phyloP scores from a whole-genome alignment of 192 early-diverging fungal genomes.

The Podila clonocystis region DNA sequence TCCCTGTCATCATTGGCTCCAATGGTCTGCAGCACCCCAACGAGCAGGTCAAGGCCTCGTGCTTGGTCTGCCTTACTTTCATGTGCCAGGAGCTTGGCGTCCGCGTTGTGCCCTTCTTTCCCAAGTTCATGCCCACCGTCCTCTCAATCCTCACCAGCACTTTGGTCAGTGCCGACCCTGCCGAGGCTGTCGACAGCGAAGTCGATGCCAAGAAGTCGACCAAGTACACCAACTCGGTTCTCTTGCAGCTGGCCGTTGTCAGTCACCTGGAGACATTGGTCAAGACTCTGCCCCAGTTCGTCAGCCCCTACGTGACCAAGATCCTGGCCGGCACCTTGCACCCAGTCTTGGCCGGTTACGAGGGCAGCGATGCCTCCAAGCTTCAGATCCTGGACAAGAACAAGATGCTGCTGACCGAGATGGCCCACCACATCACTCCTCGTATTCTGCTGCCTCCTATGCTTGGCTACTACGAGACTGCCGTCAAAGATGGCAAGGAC shows the following conservation, averaged over 20 bases:
- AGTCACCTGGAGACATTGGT: slow-evolving; percentile 66
- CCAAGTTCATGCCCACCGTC: slow-evolving; percentile 85
- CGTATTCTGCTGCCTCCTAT: slow-evolving; percentile 73
- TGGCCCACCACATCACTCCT: slow-evolving; percentile 68
- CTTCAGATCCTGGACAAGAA: slow-evolving; percentile 55
- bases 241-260: slow-evolving; percentile 66
- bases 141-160: slow-evolving; percentile 64
- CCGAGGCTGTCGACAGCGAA: slow-evolving; percentile 53
- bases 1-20: slow-evolving; percentile 61
- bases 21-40: slow-evolving; percentile 55
- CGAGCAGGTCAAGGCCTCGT: slow-evolving; percentile 58
- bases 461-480: slow-evolving; percentile 58
- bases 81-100: slow-evolving; percentile 77
- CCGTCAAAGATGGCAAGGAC: slow-evolving; percentile 62
- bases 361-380: slow-evolving; percentile 44
- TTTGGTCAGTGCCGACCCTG: slow-evolving; percentile 55
- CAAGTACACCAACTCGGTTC: slow-evolving; percentile 48
- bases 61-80: slow-evolving; percentile 69
- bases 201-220: slow-evolving; percentile 51
- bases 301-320: slow-evolving; percentile 75
- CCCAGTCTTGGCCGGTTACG: slow-evolving; percentile 54
- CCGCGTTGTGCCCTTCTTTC: slow-evolving; percentile 80
- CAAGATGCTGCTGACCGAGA: slow-evolving; percentile 54
- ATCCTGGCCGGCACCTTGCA: slow-evolving; percentile 67
- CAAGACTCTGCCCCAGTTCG: slow-evolving; percentile 75